Evolutionary conservation across 768 basidiomycete genomes (phyloP).

Genomic region (Tylopilus felleus): DNA sequence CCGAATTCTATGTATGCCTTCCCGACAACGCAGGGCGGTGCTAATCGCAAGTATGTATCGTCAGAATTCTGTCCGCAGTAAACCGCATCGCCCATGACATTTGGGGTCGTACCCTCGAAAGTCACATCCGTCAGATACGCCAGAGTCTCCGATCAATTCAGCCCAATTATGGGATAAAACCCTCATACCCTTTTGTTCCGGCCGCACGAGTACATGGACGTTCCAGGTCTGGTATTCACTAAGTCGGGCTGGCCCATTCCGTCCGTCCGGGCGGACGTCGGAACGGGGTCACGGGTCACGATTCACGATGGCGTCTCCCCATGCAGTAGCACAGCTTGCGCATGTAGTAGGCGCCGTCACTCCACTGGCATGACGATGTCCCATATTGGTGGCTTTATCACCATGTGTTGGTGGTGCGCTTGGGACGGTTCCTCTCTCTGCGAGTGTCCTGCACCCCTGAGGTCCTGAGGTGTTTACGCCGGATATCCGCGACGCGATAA

Average conservation of each 20-base stretch:
- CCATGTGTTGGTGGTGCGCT: not conserved
- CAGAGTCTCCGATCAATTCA: not conserved
- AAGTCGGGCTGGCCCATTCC: no score
- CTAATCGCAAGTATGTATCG: slow-evolving; percentile 13
- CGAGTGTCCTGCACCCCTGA: not conserved
- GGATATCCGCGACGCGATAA: not conserved
- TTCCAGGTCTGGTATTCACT: not conserved
- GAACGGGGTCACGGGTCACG: slow-evolving; percentile 6
- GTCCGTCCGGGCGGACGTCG: slow-evolving; percentile 7
- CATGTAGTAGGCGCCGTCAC: slow-evolving; percentile 2
- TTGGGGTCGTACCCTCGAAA: slow-evolving; percentile 9
- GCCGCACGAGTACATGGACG: not conserved
- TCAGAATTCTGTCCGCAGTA: not conserved
- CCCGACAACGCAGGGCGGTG: not conserved
- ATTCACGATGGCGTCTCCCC: not conserved
- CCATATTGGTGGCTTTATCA: not conserved
- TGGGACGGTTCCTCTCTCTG: not conserved
- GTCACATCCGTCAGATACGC: not conserved
- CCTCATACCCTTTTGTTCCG: not conserved
- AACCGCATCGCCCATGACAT: slow-evolving; percentile 1
- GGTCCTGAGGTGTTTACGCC: not conserved
- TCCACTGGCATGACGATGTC: not conserved
- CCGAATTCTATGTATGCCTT: not conserved
- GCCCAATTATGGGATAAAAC: slow-evolving; percentile 12
- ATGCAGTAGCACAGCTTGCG: not conserved